Evolutionary conservation across 768 basidiomycete species (phyloP).

Genomic region (Tulasnella sp.): DNA sequence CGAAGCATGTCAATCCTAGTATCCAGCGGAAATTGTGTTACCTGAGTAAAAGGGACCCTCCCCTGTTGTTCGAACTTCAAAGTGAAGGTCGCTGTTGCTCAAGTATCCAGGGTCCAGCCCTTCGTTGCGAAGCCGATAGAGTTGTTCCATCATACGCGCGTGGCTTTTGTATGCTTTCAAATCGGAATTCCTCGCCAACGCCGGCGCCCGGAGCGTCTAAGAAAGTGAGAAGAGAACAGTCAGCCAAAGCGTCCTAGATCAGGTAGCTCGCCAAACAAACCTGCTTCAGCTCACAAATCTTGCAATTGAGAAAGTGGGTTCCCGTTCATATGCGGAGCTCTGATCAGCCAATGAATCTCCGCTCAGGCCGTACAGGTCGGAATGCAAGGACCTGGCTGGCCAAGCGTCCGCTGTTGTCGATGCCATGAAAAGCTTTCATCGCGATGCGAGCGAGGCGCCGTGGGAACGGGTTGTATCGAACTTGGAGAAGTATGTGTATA

Average conservation of each 20-base stretch:
- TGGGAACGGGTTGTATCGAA: no score
- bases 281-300: not conserved
- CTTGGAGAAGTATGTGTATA: no score
- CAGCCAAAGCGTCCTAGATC: no score
- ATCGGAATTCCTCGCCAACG: not conserved
- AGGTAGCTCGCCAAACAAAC: not conserved
- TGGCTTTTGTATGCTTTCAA: not conserved
- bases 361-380: no score
- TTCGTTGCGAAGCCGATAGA: not conserved
- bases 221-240: not conserved
- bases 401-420: no score
- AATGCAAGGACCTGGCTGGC: no score
- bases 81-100: not conserved
- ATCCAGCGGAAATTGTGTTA: not conserved
- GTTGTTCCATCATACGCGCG: not conserved
- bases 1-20: not conserved
- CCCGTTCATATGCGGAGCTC: no score
- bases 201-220: not conserved
- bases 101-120: not conserved
- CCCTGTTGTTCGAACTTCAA: slow-evolving; percentile 1
- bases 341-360: no score
- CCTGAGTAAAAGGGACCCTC: not conserved
- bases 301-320: no score
- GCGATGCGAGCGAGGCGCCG: no score
- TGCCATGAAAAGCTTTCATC: no score